These are phyloP conservation scores for Eimeria acervulina DNA, from an alignment of 169 alveolate genomes.

Conservation along the genomic window DNA sequence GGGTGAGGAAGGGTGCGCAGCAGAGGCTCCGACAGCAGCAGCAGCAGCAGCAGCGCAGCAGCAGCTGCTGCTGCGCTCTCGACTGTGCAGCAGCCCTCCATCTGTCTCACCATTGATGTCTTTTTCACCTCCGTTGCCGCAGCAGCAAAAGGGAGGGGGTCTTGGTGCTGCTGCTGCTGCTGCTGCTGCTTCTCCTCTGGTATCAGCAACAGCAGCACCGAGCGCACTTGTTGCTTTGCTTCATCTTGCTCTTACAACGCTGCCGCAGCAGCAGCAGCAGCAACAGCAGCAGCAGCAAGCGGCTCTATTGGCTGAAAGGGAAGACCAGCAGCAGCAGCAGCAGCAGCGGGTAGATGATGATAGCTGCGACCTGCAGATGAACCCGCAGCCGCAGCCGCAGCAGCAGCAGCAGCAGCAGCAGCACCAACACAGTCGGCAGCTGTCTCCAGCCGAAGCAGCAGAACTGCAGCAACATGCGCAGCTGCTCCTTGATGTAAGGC, in stretches of 20 bases:
- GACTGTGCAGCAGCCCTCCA: neutral
- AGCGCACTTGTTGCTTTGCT: neutral
- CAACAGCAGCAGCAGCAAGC: constrained; percentile 29
- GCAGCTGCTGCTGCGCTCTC: neutral
- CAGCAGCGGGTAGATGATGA: neutral
- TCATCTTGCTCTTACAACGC: neutral
- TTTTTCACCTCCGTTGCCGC: neutral
- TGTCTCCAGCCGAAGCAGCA: neutral
- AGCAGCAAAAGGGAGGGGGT: constrained; percentile 13
- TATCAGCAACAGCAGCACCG: constrained; percentile 5
- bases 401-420: constrained; percentile 14
- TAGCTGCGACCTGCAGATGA: neutral
- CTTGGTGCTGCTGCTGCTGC: neutral
- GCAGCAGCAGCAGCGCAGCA: no score
- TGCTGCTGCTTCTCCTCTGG: neutral
- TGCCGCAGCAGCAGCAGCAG: constrained; percentile 52
- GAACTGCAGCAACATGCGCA: constrained; percentile 6
- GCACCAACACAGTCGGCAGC: neutral
- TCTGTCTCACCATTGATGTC: neutral
- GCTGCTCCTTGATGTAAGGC: neutral
- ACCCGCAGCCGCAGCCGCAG: neutral
- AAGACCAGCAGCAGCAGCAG: constrained; percentile 49
- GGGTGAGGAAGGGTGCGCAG: neutral
- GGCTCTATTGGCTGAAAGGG: neutral
- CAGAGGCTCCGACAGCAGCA: no score